Base-by-base conservation (phyloP, 1,139 yeast species). In the Kluyveromyces marxianus region DNA sequence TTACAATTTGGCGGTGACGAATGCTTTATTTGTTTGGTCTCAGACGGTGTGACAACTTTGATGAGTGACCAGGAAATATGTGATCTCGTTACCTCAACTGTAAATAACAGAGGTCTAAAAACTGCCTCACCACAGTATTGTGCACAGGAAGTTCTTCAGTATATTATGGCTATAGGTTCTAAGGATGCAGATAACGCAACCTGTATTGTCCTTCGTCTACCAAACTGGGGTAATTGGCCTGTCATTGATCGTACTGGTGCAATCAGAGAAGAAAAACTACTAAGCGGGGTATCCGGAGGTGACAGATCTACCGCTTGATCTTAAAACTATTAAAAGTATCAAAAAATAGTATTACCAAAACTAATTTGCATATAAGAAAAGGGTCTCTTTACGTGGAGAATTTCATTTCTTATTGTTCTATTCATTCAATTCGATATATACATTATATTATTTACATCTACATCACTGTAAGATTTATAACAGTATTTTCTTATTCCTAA, bases 141-240 rank as follows among this genome's bases (percentile, higher is more conserved):
- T 41, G 92, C 97, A 0, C 81, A 79, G 51, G 97, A 90, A 62
- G 84, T 92, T 26, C 77, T 90, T 21, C 77, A 80, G 54, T 92
- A 83, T 61, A 85, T 90, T 14, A 92, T 85, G 59, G 86, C 86
- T 43, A 75, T 90, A 8, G 96, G 96, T 7, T 95, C 96, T 3
- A 59, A 50, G 47, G 57, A 59, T 32, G 92, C 87, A 57, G 98
- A 92, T 63, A 92, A 92, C 66, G 95, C 97, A 8, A 88, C 97
- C 0, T 88, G 96, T 60, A 59, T 85, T 53, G 88, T 92, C 8
- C 67, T 92, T 3, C 70, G 95, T 47, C 69, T 92, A 47, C 75
- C 77, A 37, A 96, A 96, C 5, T 92, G 98, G 98, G 96, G 96
- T 8, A 75, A 79, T 47, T 92, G 97, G 97, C 92, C 92, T 4